Evolutionary conservation across 1,139 yeast species (phyloP).

Genomic region (Taphrina flavorubra): DNA sequence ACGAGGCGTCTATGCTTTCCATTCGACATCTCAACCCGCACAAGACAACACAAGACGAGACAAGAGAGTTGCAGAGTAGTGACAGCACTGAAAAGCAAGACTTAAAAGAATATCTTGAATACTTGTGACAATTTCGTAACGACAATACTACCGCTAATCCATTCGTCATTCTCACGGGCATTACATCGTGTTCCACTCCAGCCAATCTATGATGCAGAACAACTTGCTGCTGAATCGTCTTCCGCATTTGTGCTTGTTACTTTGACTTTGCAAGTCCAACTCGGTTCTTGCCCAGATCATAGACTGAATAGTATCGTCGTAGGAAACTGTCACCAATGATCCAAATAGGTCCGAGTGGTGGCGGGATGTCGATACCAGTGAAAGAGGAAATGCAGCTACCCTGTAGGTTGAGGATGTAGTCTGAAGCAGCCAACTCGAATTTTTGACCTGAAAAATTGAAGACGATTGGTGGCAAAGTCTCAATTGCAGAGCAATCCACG

Average conservation of each 20-base stretch:
- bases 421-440: slow-evolving; percentile 84
- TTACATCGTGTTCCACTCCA: neutral
- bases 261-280: slow-evolving; percentile 87
- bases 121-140: neutral
- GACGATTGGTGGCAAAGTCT: slow-evolving; percentile 83
- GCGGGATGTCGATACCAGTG: slow-evolving; percentile 97
- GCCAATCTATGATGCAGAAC: neutral
- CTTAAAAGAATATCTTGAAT: no score
- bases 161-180: neutral
- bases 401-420: slow-evolving; percentile 88
- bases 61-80: no score
- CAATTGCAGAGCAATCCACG: slow-evolving; percentile 85
- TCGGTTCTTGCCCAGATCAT: slow-evolving; percentile 85
- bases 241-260: slow-evolving; percentile 47
- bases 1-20: neutral
- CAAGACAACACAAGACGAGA: no score
- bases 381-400: slow-evolving; percentile 96
- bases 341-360: slow-evolving; percentile 94
- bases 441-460: slow-evolving; percentile 86
- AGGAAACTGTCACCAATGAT: slow-evolving; percentile 96
- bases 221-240: neutral
- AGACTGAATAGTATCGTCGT: slow-evolving; percentile 90
- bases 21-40: no score
- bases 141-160: slow-evolving; percentile 1
- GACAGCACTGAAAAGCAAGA: no score